Base-by-base conservation (phyloP, 441 rosid genomes). In the Erysimum cheiri region DNA sequence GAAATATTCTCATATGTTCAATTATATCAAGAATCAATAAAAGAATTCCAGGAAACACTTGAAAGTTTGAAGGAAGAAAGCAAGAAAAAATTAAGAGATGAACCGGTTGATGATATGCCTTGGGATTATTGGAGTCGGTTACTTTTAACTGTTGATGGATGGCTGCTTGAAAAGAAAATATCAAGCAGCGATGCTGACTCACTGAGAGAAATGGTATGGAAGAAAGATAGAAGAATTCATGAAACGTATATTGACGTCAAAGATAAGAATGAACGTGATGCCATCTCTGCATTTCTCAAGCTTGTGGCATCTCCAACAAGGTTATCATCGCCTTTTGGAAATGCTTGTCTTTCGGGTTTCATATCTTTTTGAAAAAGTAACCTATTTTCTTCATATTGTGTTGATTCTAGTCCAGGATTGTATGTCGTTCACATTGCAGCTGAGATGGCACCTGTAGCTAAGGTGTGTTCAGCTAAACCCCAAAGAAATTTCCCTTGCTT, bases 371-470 rank as follows among this genome's bases (percentile, higher is more conserved):
- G 29, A 14, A 62, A 37, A n/a, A 29, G 60, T 81, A 77, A 82
- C 73, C 70, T 67, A 46, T 80, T 65, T 49, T 66, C 69, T 83
- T 78, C 71, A 40, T 48, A 77, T 87, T 74, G 56, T 83, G 74
- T 84, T 80, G 77, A 41, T 75, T 75, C 22, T 87, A 95, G 99
- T 83, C 71, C 89, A 78, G 95, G 96, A 84, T 84, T 92, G 84
- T 78, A 88, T 79, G 79, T 95, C 74, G 77, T 95, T 75, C 97
- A 92, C 77, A 88, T 95, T 69, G 98, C 96, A 56, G 99, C 95
- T 62, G 99, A 92, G 83, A 87, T 95, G 95, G 99, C 99, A 71
- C 99, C 99, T 59, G 93, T 89, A 78, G 99, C 99, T 77, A 95
- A 95, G 96, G 99, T 90, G 67, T 82, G 85, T 65, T 78, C 49